Evolutionary conservation across 495 filamentous ascomycete species (phyloP).

Genomic region (Aspergillus saccharolyticus): DNA sequence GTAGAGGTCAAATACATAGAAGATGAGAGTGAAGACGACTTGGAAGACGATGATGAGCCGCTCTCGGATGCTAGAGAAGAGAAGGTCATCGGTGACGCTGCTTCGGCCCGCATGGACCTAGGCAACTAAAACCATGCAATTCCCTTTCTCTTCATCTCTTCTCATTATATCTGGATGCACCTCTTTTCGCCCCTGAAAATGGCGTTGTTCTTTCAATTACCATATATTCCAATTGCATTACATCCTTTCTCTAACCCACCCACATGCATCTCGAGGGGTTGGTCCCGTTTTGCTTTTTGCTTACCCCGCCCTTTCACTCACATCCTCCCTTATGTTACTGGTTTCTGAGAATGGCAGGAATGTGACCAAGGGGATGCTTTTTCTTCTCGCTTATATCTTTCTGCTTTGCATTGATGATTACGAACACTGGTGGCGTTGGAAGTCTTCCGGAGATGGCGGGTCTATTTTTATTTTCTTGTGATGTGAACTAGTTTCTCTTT

Average conservation of each 20-base stretch:
- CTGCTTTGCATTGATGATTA: slow-evolving; percentile 22
- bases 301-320: slow-evolving; percentile 2
- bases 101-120: slow-evolving; percentile 42
- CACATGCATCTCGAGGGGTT: not conserved
- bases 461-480: slow-evolving; percentile 22
- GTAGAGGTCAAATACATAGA: slow-evolving; percentile 54
- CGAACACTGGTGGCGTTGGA: slow-evolving; percentile 25
- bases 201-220: not conserved
- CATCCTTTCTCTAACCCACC: not conserved
- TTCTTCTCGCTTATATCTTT: slow-evolving; percentile 14
- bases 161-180: not conserved
- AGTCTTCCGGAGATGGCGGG: slow-evolving; percentile 26
- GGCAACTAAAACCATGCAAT: slow-evolving; percentile 26
- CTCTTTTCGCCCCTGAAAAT: not conserved
- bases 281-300: not conserved
- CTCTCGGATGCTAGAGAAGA: slow-evolving; percentile 23
- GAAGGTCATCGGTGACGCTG: slow-evolving; percentile 34
- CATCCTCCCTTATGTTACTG: not conserved
- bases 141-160: slow-evolving; percentile 5
- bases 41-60: slow-evolving; percentile 37
- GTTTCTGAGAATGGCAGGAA: not conserved
- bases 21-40: slow-evolving; percentile 49
- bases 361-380: not conserved
- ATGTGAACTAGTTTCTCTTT: slow-evolving; percentile 22
- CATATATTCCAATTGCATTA: slow-evolving; percentile 2